These are phyloP conservation scores for Massariosphaeria phaeospora DNA, from an alignment of 495 filamentous ascomycete genomes.

Conservation along the genomic window DNA sequence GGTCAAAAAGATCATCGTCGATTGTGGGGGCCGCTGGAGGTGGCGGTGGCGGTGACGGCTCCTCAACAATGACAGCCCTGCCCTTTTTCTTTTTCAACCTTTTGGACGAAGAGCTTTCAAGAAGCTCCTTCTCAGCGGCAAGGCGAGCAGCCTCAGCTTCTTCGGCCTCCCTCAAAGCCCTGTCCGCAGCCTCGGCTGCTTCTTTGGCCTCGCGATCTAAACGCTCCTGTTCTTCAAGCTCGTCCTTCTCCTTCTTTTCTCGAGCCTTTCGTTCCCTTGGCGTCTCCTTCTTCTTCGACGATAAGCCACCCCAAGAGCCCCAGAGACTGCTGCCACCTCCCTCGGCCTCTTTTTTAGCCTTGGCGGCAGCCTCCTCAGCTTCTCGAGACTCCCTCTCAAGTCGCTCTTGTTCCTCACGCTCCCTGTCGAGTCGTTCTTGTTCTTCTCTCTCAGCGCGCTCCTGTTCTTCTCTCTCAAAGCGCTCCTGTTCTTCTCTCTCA, in stretches of 20 bases:
- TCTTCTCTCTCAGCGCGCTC: constrained; percentile 12
- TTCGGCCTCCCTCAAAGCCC: constrained; percentile 28
- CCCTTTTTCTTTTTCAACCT: constrained; percentile 36
- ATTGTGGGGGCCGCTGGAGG: constrained; percentile 14
- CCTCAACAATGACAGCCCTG: constrained; percentile 10
- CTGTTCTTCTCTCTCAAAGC: neutral
- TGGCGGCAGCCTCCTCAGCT: constrained; percentile 25
- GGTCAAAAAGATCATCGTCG: constrained; percentile 30
- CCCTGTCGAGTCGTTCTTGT: constrained; percentile 7
- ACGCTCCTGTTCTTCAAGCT: constrained; percentile 21
- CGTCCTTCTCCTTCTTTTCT: constrained; percentile 17
- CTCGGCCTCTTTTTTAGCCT: constrained; percentile 22
- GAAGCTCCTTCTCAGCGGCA: constrained; percentile 38
- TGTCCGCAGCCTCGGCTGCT: constrained; percentile 26
- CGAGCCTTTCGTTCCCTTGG: constrained; percentile 12
- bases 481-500: neutral
- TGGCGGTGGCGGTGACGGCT: constrained; percentile 10
- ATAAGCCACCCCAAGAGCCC: constrained; percentile 5
- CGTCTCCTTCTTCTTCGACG: constrained; percentile 21
- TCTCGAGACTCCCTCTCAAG: constrained; percentile 27
- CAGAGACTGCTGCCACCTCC: constrained; percentile 11
- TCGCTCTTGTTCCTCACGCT: constrained; percentile 8
- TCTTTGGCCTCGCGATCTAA: constrained; percentile 30
- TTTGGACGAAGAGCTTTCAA: constrained; percentile 33
- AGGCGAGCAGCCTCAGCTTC: constrained; percentile 33